Evolutionary conservation across 2,329 filamentous ascomycete species (phyloP), one percentile per base, ranked within the genome.

Genomic region (Pestalotiopsis sp.): DNA sequence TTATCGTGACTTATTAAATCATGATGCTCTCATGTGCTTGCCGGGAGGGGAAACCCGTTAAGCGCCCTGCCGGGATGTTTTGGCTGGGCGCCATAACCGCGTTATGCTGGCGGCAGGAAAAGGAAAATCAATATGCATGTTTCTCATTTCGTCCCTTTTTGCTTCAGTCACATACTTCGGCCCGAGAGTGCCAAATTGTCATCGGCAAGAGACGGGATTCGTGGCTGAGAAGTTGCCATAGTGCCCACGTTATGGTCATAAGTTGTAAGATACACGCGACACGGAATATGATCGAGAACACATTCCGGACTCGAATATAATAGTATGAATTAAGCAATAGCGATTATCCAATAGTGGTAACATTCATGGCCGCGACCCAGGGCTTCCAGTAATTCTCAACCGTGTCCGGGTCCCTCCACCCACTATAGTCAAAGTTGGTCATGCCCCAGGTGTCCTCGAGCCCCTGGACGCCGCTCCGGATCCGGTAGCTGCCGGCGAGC

Each of bases 371-470:
- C 72, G 75, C 71, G 2, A 85, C 79, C 84, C 84, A 86, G 2
- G 84, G 84, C 78, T 84, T 85, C 84, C 84, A 86, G 72, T 82
- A 84, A 65, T 80, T 74, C 70, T 86, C 82, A 38, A 86, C 77
- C 1, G 82, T 84, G 56, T 78, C 79, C 1, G 80, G 78, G 61
- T 81, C 83, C 38, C 80, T 81, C 84, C 84, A 86, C 0, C 80
- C 83, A 12, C 76, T 78, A 82, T 83, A 86, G 66, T 85, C 79
- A 14, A 78, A 79, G 68, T 80, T 86, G 52, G 81, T 81, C 74
- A 86, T 70, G 0, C 83, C 84, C 84, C 84, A 86, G 0, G 81
- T 84, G 73, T 86, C 84, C 4, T 76, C 74, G 6, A 85, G 74
- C 3, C 80, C 83, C 74, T 86, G 84, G 0, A 76, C 79, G 27